Evolutionary conservation across 371 early-diverging fungal species (phyloP).

Genomic region (Apophysomyces ossiformis): DNA sequence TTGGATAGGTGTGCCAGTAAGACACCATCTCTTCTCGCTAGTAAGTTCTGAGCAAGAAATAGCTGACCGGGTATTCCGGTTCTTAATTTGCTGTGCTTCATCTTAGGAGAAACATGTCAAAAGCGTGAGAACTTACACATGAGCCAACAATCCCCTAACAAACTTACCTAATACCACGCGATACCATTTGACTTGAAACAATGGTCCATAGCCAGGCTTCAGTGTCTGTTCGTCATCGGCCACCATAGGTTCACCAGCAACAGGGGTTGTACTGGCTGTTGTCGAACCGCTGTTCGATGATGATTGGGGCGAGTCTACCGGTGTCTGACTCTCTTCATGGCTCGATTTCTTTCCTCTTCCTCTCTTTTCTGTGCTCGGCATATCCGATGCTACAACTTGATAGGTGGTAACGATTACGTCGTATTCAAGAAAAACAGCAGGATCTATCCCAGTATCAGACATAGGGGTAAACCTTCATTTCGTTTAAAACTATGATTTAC

Average conservation of each 20-base stretch:
- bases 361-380: conserved; percentile 22
- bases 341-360: conserved; percentile 1
- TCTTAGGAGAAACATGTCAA: conserved; percentile 49
- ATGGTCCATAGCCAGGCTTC: conserved; percentile 34
- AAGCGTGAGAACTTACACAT: neutral
- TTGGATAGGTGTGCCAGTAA: conserved; percentile 86
- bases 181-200: conserved; percentile 56
- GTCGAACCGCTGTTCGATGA: neutral
- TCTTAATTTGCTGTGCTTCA: conserved; percentile 92
- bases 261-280: neutral
- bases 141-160: neutral
- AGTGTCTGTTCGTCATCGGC: neutral
- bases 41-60: conserved; percentile 61
- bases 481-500: conserved; percentile 19
- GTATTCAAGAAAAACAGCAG: conserved; percentile 50
- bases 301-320: neutral
- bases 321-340: neutral
- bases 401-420: conserved; percentile 80
- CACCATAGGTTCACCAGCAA: neutral
- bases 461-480: neutral
- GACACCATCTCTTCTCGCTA: conserved; percentile 78
- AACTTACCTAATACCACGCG: conserved; percentile 49
- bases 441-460: conserved; percentile 17
- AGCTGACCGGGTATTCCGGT: conserved; percentile 69
- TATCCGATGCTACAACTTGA: conserved; percentile 63